Evolutionary conservation across 2,329 filamentous ascomycete genomes (phyloP).

Genomic region (Dactylonectria estremocensis): DNA sequence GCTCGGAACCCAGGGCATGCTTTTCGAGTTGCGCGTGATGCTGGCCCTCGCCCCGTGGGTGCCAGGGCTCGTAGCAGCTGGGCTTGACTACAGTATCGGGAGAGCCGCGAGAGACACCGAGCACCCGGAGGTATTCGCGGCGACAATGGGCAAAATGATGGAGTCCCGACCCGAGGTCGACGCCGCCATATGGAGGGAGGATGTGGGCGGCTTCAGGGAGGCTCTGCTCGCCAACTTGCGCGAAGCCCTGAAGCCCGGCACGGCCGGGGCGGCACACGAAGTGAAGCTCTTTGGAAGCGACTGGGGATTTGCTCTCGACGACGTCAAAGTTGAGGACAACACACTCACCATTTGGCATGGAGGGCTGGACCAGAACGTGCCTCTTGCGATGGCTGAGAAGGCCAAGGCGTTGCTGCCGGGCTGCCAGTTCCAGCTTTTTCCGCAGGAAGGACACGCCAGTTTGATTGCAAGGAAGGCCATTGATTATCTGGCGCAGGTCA

Average conservation of each 20-base stretch:
- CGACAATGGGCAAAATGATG: constrained; percentile 13
- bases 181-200: constrained; percentile 18
- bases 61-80: constrained; percentile 15
- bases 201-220: constrained; percentile 19
- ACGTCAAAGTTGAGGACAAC: constrained; percentile 26
- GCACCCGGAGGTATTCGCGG: constrained; percentile 22
- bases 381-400: constrained; percentile 27
- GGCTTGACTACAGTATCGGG: constrained; percentile 25
- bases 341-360: constrained; percentile 31
- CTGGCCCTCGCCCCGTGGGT: constrained; percentile 30
- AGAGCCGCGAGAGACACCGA: constrained; percentile 26
- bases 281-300: constrained; percentile 30
- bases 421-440: constrained; percentile 15
- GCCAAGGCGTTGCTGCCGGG: constrained; percentile 16
- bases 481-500: constrained; percentile 9
- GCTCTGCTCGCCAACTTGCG: constrained; percentile 14
- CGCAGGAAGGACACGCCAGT: constrained; percentile 26
- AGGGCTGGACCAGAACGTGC: constrained; percentile 27
- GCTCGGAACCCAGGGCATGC: constrained; percentile 35
- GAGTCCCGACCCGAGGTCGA: constrained; percentile 23
- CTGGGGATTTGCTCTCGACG: constrained; percentile 38
- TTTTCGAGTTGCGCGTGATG: constrained; percentile 27
- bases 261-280: constrained; percentile 25
- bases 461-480: constrained; percentile 7
- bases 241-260: constrained; percentile 28